Evolutionary conservation across 2,329 filamentous ascomycete genomes (phyloP), one percentile per base, ranked within the genome.

Genomic region (Pseudofabraea citricarpa): DNA sequence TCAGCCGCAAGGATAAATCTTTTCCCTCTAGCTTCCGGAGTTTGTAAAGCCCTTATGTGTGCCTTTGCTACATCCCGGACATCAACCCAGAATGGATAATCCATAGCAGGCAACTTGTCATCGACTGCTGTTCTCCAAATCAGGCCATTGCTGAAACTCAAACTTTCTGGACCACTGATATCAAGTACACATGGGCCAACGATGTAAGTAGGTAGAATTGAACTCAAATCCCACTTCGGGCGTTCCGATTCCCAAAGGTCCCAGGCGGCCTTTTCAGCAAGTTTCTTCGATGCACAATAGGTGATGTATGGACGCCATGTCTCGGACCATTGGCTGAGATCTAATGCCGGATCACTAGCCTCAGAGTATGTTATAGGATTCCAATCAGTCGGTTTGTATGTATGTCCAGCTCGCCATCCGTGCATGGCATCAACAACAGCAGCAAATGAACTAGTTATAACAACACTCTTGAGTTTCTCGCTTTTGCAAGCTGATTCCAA

Each of bases 61-160:
- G 39, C 39, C 21, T 22, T 31, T 26, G 39, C 39, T n/a, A 41
- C 39, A 41, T 41, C 39, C n/a, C 39, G 19, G 7, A 41, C 39
- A 22, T 41, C 39, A 12, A 41, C 39, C 39, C 39, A 41, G 16
- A 32, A 18, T 32, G 39, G 39, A 41, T 32, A 41, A 23, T 22
- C 26, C n/a, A 31, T n/a, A 15, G 6, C 19, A 13, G 24, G 18
- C 6, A 32, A 21, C 7, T n/a, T 21, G 5, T 41, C 18, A 20
- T n/a, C 27, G 13, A 18, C 21, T 9, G 26, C 24, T 5, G 19
- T 19, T 21, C 13, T 21, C 26, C 39, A 41, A 21, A 41, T 22
- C 7, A 41, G 15, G 13, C 26, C 8, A 31, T 32, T 32, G 27
- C 39, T 41, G 16, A 21, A 41, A 32, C 27, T 41, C 26, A 41